These are phyloP conservation scores for Hydnomerulius pinastri DNA, from an alignment of 768 basidiomycete species.

Conservation along the genomic window DNA sequence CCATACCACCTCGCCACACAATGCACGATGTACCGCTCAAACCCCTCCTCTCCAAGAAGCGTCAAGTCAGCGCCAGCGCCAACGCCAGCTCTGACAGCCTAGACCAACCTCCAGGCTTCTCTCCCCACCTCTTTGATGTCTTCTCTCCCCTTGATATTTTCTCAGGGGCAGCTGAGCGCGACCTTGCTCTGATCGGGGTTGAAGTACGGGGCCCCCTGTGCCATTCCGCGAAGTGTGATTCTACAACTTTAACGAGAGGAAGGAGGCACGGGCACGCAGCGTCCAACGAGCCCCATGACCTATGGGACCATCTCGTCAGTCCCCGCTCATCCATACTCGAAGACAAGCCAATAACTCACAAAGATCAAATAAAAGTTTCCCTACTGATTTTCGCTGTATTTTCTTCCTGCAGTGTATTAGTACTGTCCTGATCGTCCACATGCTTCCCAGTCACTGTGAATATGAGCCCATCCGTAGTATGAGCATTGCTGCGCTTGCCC, in stretches of 20 bases:
- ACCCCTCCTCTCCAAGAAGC: conserved; percentile 54
- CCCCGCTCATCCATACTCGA: too few species aligned
- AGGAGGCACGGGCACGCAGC: conserved; percentile 53
- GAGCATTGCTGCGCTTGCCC: too few species aligned
- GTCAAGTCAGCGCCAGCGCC: not conserved
- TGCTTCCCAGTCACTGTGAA: too few species aligned
- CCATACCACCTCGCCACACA: conserved; percentile 81
- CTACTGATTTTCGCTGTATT: too few species aligned
- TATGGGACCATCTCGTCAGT: too few species aligned
- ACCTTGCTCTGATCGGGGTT: conserved; percentile 45
- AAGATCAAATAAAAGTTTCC: too few species aligned
- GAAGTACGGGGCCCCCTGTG: conserved; percentile 60
- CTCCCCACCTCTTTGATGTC: conserved; percentile 66
- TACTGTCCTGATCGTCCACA: too few species aligned
- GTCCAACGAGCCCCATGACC: conserved; percentile 75
- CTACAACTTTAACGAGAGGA: conserved; percentile 66
- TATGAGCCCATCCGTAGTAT: too few species aligned
- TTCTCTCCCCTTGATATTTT: conserved; percentile 52
- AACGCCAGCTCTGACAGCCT: conserved; percentile 48
- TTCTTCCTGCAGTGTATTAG: too few species aligned
- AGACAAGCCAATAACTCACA: too few species aligned
- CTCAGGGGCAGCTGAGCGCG: conserved; percentile 38
- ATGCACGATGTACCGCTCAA: conserved; percentile 81
- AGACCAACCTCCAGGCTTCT: conserved; percentile 67
- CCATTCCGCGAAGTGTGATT: conserved; percentile 65